These are phyloP conservation scores for Saccharum officinarum DNA, from an alignment of 176 grass and related monocot genomes.

Conservation along the genomic window DNA sequence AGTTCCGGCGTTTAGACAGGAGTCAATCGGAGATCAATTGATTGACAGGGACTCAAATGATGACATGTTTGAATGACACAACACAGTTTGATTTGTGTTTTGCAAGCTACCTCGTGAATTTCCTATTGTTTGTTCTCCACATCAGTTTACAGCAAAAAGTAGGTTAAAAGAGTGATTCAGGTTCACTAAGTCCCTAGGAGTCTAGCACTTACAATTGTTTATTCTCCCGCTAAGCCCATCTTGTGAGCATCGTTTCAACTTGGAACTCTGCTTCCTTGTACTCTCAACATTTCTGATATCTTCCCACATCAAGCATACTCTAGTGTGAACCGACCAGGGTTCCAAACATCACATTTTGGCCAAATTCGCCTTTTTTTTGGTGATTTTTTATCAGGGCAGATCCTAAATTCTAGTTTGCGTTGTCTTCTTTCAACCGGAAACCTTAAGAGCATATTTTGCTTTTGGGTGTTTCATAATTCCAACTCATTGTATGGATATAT, in stretches of 20 bases:
- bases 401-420: not conserved
- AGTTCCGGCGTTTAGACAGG: not conserved
- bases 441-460: no score
- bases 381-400: not conserved
- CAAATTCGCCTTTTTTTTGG: not conserved
- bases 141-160: not conserved
- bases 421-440: not conserved
- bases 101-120: not conserved
- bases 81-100: constrained; percentile 17
- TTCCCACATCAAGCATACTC: not conserved
- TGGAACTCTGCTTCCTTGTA: not conserved
- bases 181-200: not conserved
- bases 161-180: not conserved
- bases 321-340: not conserved
- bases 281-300: not conserved
- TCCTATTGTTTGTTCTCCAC: not conserved
- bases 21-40: constrained; percentile 1
- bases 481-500: no score
- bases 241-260: not conserved
- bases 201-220: not conserved
- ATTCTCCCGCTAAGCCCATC: not conserved
- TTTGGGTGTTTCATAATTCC: no score
- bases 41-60: not conserved
- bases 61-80: not conserved
- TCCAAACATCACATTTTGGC: not conserved